phyloP scores from a whole-genome alignment of 345 rosid species.

The Gossypium anomalum region DNA sequence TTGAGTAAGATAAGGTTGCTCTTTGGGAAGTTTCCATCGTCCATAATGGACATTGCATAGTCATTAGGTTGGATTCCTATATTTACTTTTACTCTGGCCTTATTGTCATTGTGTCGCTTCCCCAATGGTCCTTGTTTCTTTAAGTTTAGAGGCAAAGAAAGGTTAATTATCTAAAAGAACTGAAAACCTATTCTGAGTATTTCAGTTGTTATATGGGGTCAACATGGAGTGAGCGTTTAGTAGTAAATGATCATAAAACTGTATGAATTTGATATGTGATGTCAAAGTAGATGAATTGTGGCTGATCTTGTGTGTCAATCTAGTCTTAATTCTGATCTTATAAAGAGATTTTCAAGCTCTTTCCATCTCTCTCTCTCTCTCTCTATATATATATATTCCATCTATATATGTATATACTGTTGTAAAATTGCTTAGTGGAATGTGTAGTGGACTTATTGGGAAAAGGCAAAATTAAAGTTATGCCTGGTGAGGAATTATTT shows the following conservation, averaged over 20 bases:
- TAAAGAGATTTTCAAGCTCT: not conserved
- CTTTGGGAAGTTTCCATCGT: not conserved
- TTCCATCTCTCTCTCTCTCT: not conserved
- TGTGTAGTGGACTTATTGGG: not conserved
- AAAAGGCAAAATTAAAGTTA: not conserved
- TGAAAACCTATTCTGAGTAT: not conserved
- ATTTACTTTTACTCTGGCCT: not conserved
- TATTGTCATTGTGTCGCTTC: not conserved
- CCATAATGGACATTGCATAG: not conserved
- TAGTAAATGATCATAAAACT: not conserved
- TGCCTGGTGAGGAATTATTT: not conserved
- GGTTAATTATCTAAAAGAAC: not conserved
- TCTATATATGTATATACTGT: not conserved
- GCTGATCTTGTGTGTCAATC: constrained; percentile 2
- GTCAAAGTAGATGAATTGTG: not conserved
- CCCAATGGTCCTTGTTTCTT: not conserved
- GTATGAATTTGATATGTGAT: not conserved
- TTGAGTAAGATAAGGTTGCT: not conserved
- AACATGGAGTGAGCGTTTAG: not conserved
- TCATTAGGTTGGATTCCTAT: not conserved
- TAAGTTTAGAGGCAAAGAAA: not conserved
- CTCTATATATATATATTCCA: not conserved
- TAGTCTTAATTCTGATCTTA: not conserved
- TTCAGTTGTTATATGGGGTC: not conserved
- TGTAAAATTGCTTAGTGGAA: not conserved